Evolutionary conservation across 371 early-diverging fungal species (phyloP), one percentile per base, ranked within the genome.

Genomic region (Amoeboaphelidium occidentale): DNA sequence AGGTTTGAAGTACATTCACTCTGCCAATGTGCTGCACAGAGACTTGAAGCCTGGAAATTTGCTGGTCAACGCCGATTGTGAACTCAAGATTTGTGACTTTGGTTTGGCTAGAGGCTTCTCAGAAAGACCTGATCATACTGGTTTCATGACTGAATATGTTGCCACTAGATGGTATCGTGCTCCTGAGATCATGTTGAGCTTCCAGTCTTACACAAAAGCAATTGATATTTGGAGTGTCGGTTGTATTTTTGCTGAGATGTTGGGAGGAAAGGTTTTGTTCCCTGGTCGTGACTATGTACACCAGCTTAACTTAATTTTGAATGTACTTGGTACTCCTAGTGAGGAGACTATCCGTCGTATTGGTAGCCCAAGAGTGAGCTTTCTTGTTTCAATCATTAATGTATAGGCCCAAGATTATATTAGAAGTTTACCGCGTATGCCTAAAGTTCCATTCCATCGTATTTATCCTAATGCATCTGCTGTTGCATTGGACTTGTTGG

Each of bases 141-240:
- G 85, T 1, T 88, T 88, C 57, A 81, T 91, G 85, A 89, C 90
- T 27, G 88, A 91, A 63, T 91, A 91, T 54, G 97, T 93, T 25
- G 86, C 94, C 43, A 97, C 98, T 0, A 70, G 97, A 54, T 97
- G 97, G 97, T 97, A 97, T 63, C 74, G 97, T 54, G 83, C 97
- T 12, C 98, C 98, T 24, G 98, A 97, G 63, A 83, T 97, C 51
- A 89, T 97, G 81, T 66, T 97, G 41, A 85, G 86, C 49, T 81
- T 83, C 63, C 77, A 81, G 55, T 75, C 70, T 48, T 97, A 97
- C 65, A 84, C 86, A 42, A 87, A 88, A 72, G 90, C 91, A 42
- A 88, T 88, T 53, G 97, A 97, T 56, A 83, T 96, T 66, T 97
- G 97, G 97, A 84, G 91, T 2, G 87, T 92, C 14, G 97, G 97